Evolutionary conservation across 106 monocot genomes (phyloP).

Genomic region (Dactylorhiza incarnata): DNA sequence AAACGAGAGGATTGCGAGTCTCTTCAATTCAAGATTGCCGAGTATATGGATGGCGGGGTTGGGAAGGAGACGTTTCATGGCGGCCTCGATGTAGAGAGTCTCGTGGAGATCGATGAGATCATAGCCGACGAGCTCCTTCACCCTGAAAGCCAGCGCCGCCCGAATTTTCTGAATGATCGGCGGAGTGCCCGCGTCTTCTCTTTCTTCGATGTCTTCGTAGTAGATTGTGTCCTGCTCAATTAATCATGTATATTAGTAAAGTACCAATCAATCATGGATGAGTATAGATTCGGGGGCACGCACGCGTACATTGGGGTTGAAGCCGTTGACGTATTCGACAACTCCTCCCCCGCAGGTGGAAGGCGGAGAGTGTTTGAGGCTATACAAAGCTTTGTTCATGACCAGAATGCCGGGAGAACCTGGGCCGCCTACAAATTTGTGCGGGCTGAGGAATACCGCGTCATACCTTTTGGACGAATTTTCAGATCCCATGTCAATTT

Average conservation of each 20-base stretch:
- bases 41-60: slow-evolving; percentile 21
- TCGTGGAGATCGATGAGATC: slow-evolving; percentile 18
- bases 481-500: slow-evolving; percentile 38
- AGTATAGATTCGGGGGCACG: background rate
- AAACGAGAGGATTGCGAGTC: slow-evolving; percentile 45
- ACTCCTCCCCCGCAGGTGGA: slow-evolving; percentile 57
- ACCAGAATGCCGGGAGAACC: slow-evolving; percentile 46
- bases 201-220: slow-evolving; percentile 29
- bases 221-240: slow-evolving; percentile 38
- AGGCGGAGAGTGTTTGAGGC: slow-evolving; percentile 22
- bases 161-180: slow-evolving; percentile 37
- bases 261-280: background rate
- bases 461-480: slow-evolving; percentile 36
- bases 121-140: slow-evolving; percentile 27
- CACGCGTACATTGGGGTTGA: slow-evolving; percentile 20
- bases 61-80: slow-evolving; percentile 8
- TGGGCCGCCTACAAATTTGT: slow-evolving; percentile 51
- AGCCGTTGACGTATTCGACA: no score
- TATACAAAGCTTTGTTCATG: slow-evolving; percentile 36
- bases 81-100: slow-evolving; percentile 7
- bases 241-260: background rate
- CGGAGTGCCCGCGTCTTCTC: slow-evolving; percentile 52
- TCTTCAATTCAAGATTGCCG: slow-evolving; percentile 11
- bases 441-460: slow-evolving; percentile 48
- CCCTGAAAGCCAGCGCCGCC: slow-evolving; percentile 34